A percentile compares a stretch with the other conserved stretches of the same genome.
phyloP scores from a whole-genome alignment of 2,329 filamentous ascomycete species.

The Trichoderma koningiopsis region DNA sequence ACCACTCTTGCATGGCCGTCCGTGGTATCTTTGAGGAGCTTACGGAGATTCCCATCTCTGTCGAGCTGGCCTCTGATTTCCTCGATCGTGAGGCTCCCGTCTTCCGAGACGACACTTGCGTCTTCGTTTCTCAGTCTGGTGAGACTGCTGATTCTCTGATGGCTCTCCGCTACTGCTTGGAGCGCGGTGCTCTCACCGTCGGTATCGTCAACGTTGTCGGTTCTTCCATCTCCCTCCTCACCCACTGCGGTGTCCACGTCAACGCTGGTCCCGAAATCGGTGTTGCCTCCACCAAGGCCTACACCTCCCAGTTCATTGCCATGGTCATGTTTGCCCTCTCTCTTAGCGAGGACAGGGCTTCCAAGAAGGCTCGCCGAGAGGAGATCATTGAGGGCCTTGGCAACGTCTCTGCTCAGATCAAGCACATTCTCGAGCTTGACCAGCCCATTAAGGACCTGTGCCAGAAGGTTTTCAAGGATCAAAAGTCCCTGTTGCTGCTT shows the following conservation, averaged over 20 bases:
- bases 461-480: conserved; percentile 89
- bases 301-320: conserved; percentile 98
- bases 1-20: conserved; percentile 99
- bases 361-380: conserved; percentile 86
- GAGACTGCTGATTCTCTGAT: conserved; percentile 97
- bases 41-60: conserved; percentile 94
- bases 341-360: conserved; percentile 92
- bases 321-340: conserved; percentile 99
- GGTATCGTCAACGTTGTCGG: conserved; percentile 99
- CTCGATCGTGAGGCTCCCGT: conserved; percentile 94
- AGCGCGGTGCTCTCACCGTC: conserved; percentile 94
- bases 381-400: conserved; percentile 95
- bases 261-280: conserved; percentile 98
- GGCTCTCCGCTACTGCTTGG: conserved; percentile 96
- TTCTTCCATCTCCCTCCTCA: conserved; percentile 97
- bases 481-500: conserved; percentile 92
- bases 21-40: conserved; percentile 97
- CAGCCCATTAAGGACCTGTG: conserved; percentile 94
- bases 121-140: conserved; percentile 98
- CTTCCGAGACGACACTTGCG: conserved; percentile 98
- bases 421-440: conserved; percentile 86
- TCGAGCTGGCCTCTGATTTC: conserved; percentile 97
- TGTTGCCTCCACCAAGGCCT: conserved; percentile 98
- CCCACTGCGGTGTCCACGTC: conserved; percentile 99
- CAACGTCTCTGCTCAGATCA: conserved; percentile 88